phyloP scores from a whole-genome alignment of 352 stramenopile species.

The Thraustochytrium striatum region DNA sequence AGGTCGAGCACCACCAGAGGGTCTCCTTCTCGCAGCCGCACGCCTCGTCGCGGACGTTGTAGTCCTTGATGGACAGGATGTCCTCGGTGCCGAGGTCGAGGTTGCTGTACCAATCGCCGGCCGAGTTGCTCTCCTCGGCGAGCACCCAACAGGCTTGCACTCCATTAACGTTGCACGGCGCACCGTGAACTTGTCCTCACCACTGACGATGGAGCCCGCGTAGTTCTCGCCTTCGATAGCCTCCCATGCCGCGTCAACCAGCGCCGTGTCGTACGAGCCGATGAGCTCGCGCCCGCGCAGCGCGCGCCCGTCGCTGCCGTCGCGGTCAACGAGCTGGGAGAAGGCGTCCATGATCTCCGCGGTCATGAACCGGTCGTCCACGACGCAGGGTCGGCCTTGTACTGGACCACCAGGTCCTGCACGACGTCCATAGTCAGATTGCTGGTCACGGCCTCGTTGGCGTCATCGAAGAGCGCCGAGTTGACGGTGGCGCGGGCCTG shows the following conservation, averaged over 20 bases:
- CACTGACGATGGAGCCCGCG: neutral
- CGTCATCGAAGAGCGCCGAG: neutral
- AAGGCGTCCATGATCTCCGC: constrained; percentile 20
- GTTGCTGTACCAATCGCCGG: constrained; percentile 13
- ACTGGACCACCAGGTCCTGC: constrained; percentile 8
- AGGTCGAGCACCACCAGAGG: constrained; percentile 33
- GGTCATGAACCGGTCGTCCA: constrained; percentile 39
- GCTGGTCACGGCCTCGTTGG: constrained; percentile 1
- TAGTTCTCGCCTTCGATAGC: neutral
- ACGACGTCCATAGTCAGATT: constrained; percentile 16
- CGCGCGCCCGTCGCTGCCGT: neutral
- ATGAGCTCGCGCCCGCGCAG: neutral
- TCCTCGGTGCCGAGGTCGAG: constrained; percentile 4
- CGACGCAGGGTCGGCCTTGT: constrained; percentile 5
- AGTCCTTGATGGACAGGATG: neutral
- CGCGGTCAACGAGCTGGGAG: neutral
- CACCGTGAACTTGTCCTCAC: neutral
- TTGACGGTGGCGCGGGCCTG: neutral
- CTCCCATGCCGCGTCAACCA: neutral
- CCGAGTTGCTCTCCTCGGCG: neutral
- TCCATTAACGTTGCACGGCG: no score
- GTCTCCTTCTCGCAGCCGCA: constrained; percentile 29
- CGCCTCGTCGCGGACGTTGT: neutral
- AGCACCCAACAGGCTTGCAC: constrained; percentile 26
- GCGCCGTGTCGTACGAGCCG: neutral